Percentiles rank a stretch among this genome's conserved stretches.
phyloP scores from a whole-genome alignment of 345 rosid species.

The Odontarrhena argentea region DNA sequence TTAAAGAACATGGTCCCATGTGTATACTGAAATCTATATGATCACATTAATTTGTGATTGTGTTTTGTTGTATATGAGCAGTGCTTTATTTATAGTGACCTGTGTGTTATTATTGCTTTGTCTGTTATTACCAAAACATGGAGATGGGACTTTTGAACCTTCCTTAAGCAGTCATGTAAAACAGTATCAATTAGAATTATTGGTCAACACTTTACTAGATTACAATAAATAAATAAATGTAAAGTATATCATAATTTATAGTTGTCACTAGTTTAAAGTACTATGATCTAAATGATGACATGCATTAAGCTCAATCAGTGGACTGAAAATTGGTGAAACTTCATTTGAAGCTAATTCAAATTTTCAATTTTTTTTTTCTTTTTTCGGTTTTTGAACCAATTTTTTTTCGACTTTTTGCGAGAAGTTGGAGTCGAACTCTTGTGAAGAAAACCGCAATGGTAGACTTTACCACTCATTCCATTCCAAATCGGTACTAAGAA shows the following conservation, averaged over 20 bases:
- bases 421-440: no score
- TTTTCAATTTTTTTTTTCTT: background rate
- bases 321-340: conserved; percentile 1
- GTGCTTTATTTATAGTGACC: conserved; percentile 29
- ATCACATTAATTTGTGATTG: conserved; percentile 26
- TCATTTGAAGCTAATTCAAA: conserved; percentile 1
- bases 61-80: conserved; percentile 17
- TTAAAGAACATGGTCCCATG: conserved; percentile 42
- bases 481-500: no score
- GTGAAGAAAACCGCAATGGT: no score
- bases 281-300: background rate
- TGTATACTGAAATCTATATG: conserved; percentile 36
- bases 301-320: background rate
- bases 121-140: conserved; percentile 31
- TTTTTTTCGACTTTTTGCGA: no score
- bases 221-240: background rate
- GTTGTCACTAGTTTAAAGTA: conserved; percentile 1
- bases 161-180: conserved; percentile 9
- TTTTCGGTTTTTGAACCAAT: no score
- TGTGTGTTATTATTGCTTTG: conserved; percentile 36
- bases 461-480: no score
- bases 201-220: conserved; percentile 9
- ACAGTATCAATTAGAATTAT: conserved; percentile 16
- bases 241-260: background rate
- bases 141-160: conserved; percentile 37